Evolutionary conservation across 2,329 filamentous ascomycete genomes (phyloP).

Genomic region (Venturia carpophila): DNA sequence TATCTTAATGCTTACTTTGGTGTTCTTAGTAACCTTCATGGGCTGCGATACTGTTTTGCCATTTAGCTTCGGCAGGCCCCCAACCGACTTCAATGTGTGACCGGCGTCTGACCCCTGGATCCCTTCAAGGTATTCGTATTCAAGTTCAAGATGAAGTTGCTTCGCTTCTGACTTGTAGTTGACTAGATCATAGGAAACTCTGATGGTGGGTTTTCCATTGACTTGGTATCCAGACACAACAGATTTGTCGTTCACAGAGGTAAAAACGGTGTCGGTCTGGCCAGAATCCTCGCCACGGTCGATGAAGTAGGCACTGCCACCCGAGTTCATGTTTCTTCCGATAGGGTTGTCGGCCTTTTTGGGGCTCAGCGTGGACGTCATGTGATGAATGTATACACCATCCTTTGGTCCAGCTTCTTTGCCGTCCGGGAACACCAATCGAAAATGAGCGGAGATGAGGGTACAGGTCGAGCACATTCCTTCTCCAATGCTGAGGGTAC

Average conservation of each 20-base stretch:
- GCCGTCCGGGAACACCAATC: slow-evolving; percentile 10
- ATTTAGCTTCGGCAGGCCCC: slow-evolving; percentile 3
- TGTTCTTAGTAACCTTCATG: slow-evolving; percentile 8
- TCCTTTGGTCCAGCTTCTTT: background rate
- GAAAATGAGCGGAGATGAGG: slow-evolving; percentile 16
- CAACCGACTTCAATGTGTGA: slow-evolving; percentile 14
- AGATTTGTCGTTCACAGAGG: background rate
- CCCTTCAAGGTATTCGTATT: slow-evolving; percentile 17
- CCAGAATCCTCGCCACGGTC: slow-evolving; percentile 18
- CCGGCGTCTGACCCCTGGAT: slow-evolving; percentile 6
- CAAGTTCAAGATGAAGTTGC: slow-evolving; percentile 14
- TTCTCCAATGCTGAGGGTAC: background rate
- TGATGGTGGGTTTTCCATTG: background rate
- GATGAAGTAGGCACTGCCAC: slow-evolving; percentile 10
- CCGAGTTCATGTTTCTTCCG: background rate
- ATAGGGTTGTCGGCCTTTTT: slow-evolving; percentile 14
- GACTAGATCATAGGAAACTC: slow-evolving; percentile 14
- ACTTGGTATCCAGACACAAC: slow-evolving; percentile 14
- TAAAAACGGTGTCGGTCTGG: slow-evolving; percentile 14
- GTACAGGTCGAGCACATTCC: slow-evolving; percentile 16
- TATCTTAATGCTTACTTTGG: background rate
- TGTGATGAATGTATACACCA: slow-evolving; percentile 17
- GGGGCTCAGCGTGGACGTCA: slow-evolving; percentile 6
- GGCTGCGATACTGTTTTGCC: slow-evolving; percentile 8
- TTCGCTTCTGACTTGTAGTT: slow-evolving; percentile 13